These are phyloP conservation scores for Harringtonia aguacate DNA, from an alignment of 2,329 filamentous ascomycete species.

Conservation along the genomic window DNA sequence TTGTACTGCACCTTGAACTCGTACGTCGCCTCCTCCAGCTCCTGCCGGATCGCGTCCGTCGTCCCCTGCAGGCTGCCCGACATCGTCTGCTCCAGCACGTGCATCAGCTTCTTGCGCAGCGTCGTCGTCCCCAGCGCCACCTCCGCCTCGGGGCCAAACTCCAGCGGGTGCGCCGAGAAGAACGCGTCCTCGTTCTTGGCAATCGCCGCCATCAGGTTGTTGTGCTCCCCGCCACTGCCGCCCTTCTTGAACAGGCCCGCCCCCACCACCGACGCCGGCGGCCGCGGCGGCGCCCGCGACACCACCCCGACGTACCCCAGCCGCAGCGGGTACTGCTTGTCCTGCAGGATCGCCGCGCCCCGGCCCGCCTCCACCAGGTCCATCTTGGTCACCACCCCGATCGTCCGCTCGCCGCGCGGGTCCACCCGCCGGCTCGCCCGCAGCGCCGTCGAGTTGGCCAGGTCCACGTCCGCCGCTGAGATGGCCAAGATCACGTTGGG, in stretches of 20 bases:
- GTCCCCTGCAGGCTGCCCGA: slow-evolving; percentile 82
- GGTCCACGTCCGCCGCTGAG: slow-evolving; percentile 91
- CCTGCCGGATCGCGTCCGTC: slow-evolving; percentile 84
- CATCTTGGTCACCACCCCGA: slow-evolving; percentile 99
- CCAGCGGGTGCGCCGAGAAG: slow-evolving; percentile 71
- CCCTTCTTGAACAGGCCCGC: slow-evolving; percentile 72
- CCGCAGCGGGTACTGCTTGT: slow-evolving; percentile 89
- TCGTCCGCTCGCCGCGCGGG: slow-evolving; percentile 87
- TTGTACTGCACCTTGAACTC: slow-evolving; percentile 99
- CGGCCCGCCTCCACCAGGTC: slow-evolving; percentile 81
- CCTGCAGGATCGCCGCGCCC: slow-evolving; percentile 67
- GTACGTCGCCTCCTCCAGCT: slow-evolving; percentile 92
- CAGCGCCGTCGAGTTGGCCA: slow-evolving; percentile 91
- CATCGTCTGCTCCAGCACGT: slow-evolving; percentile 95
- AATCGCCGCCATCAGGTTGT: slow-evolving; percentile 60
- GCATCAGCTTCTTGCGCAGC: slow-evolving; percentile 91
- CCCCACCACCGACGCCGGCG: slow-evolving; percentile 43
- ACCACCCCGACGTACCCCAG: slow-evolving; percentile 95
- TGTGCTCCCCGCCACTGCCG: slow-evolving; percentile 43
- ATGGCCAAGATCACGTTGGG: slow-evolving; percentile 97
- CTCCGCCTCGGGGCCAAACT: slow-evolving; percentile 65
- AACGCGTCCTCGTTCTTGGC: slow-evolving; percentile 79
- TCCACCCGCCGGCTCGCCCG: slow-evolving; percentile 86
- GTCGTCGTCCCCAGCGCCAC: slow-evolving; percentile 75
- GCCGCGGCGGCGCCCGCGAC: slow-evolving; percentile 73